Evolutionary conservation across 306 rosid genomes (phyloP).

Genomic region (Prunus davidiana): DNA sequence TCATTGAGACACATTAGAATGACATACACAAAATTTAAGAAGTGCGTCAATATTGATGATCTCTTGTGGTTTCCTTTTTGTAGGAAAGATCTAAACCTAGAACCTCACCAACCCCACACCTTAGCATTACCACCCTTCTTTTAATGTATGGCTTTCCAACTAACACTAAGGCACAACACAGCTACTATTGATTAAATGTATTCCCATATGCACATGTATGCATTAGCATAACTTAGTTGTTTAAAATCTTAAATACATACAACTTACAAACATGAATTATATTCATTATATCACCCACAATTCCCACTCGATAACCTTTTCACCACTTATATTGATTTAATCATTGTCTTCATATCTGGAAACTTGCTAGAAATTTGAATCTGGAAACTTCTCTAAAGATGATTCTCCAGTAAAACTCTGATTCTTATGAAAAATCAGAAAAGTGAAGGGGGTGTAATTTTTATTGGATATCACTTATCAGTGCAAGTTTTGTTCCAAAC

Average conservation of each 20-base stretch:
- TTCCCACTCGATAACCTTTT: background rate
- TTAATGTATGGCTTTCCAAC: background rate
- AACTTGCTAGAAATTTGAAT: background rate
- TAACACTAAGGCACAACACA: background rate
- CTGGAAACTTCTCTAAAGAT: background rate
- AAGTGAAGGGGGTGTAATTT: background rate
- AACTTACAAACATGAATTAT: background rate
- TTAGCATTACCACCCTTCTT: background rate
- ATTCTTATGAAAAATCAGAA: background rate
- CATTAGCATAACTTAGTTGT: background rate
- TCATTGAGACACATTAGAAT: background rate
- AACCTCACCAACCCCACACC: background rate
- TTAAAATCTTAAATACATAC: background rate
- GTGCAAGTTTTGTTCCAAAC: slow-evolving; percentile 9
- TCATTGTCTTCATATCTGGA: background rate
- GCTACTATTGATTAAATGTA: background rate
- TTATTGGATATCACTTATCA: background rate
- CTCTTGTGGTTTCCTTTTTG: background rate
- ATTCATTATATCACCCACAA: background rate
- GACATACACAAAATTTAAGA: background rate
- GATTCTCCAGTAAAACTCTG: background rate
- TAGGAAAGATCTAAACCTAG: background rate
- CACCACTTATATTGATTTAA: background rate
- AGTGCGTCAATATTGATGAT: background rate
- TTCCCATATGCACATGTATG: background rate